phyloP scores from a whole-genome alignment of 257 asterid species.

The Solanum medicagineum region DNA sequence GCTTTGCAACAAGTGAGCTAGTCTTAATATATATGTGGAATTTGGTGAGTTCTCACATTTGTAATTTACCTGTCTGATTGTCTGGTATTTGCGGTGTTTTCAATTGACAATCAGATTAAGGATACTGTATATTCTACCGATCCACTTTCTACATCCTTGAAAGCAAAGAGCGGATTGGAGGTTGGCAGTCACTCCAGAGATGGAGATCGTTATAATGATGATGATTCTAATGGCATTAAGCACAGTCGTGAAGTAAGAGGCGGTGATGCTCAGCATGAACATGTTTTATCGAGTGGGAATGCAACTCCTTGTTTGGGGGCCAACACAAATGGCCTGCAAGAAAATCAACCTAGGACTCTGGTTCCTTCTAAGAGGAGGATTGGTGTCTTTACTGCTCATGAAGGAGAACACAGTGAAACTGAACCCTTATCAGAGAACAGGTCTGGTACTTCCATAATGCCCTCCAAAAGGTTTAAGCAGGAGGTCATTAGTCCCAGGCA shows the following conservation, averaged over 20 bases:
- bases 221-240: constrained; percentile 1
- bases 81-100: constrained; percentile 2
- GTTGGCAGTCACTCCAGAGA: constrained; percentile 14
- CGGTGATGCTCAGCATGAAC: not conserved
- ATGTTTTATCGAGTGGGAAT: constrained; percentile 1
- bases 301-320: not conserved
- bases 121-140: constrained; percentile 30
- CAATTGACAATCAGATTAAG: constrained; percentile 33
- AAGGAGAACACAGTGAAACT: constrained; percentile 2
- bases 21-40: not conserved
- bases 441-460: constrained; percentile 8
- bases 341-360: constrained; percentile 14
- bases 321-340: constrained; percentile 9
- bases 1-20: constrained; percentile 31
- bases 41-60: not conserved
- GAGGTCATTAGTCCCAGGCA: not conserved
- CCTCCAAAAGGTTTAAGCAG: constrained; percentile 32
- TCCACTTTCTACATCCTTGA: constrained; percentile 34
- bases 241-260: not conserved
- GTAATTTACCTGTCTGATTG: not conserved
- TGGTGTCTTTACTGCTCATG: constrained; percentile 8
- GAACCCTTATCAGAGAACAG: constrained; percentile 5
- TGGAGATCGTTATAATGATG: constrained; percentile 1
- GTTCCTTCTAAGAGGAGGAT: constrained; percentile 18
- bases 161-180: constrained; percentile 35